phyloP scores from a whole-genome alignment of 2,329 filamentous ascomycete genomes.

The Claviceps sp. region DNA sequence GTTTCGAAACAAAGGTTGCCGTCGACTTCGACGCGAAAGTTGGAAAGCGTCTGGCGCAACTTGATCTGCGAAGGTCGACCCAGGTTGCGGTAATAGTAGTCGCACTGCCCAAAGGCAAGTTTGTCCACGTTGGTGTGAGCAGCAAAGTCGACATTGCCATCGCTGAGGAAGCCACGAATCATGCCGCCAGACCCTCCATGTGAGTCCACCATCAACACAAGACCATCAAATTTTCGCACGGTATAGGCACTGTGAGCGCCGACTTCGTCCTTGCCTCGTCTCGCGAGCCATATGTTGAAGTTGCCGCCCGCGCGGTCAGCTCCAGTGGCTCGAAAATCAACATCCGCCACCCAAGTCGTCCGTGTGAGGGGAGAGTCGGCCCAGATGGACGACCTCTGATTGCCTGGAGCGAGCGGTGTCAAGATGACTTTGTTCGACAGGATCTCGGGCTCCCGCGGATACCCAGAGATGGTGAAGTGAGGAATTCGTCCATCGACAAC shows the following conservation, averaged over 20 bases:
- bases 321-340: slow-evolving; percentile 79
- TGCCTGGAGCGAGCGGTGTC: slow-evolving; percentile 77
- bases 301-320: slow-evolving; percentile 78
- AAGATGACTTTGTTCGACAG: slow-evolving; percentile 87
- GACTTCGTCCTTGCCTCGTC: slow-evolving; percentile 50
- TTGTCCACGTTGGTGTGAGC: slow-evolving; percentile 64
- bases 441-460: slow-evolving; percentile 42
- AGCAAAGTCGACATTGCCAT: slow-evolving; percentile 70
- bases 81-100: slow-evolving; percentile 81
- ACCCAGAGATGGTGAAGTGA: slow-evolving; percentile 41
- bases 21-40: slow-evolving; percentile 71
- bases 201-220: slow-evolving; percentile 75
- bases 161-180: slow-evolving; percentile 86
- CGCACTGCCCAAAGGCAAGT: slow-evolving; percentile 86
- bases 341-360: slow-evolving; percentile 65
- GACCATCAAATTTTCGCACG: slow-evolving; percentile 73
- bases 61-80: slow-evolving; percentile 71
- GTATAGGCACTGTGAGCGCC: slow-evolving; percentile 73
- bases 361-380: slow-evolving; percentile 48
- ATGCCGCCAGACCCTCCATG: slow-evolving; percentile 67
- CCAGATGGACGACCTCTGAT: slow-evolving; percentile 76
- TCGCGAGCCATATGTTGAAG: slow-evolving; percentile 83
- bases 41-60: slow-evolving; percentile 48
- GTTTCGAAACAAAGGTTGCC: slow-evolving; percentile 72
- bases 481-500: slow-evolving; percentile 28